These are phyloP conservation scores for Coemansia sp. DNA, from an alignment of 192 early-diverging fungal species.

Conservation along the genomic window DNA sequence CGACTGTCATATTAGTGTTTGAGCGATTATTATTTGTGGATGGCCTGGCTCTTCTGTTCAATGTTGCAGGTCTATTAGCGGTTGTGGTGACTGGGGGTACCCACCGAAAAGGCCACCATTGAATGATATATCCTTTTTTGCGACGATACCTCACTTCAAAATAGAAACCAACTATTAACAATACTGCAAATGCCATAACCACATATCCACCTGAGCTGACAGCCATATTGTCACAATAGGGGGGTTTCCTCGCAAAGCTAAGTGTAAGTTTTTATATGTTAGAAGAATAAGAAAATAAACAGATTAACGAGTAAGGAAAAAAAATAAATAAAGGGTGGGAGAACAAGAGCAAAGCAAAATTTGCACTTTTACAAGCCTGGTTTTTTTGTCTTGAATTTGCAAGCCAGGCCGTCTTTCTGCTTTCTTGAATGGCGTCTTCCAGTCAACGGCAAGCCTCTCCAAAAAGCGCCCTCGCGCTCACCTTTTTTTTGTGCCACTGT, in stretches of 20 bases:
- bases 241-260: too few species aligned
- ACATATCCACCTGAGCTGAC: too few species aligned
- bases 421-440: not conserved
- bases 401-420: not conserved
- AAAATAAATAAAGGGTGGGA: not conserved
- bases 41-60: too few species aligned
- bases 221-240: too few species aligned
- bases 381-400: not conserved
- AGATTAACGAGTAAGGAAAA: not conserved
- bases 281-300: not conserved
- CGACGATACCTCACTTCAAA: not conserved
- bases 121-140: not conserved
- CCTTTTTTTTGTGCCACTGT: not conserved
- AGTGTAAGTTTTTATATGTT: not conserved
- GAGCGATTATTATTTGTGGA: not conserved
- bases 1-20: not conserved
- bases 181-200: not conserved
- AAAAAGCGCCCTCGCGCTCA: not conserved
- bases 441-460: not conserved
- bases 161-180: not conserved
- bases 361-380: not conserved
- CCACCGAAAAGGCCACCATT: not conserved
- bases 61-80: not conserved
- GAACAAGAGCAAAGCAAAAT: not conserved
- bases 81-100: not conserved